Base-by-base conservation (phyloP, 495 filamentous ascomycete species). In the Endocarpon pusillum region DNA sequence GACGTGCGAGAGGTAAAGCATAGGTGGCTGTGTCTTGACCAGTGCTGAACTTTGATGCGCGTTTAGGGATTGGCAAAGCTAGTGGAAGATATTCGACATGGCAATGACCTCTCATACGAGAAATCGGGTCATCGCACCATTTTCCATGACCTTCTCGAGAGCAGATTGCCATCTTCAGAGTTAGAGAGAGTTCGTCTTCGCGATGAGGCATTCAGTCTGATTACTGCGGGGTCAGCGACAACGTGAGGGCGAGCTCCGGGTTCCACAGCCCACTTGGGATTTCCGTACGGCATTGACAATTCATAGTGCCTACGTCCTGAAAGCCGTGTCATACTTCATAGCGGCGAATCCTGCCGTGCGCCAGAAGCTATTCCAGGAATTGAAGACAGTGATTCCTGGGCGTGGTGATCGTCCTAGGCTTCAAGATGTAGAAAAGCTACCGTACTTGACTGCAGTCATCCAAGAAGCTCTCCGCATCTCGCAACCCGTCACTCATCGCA, bases 151-250 rank as follows among this genome's bases (percentile, higher is more conserved):
- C 35, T 65, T 8, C 41, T 56, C 3, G 45, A 56, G 15, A 47
- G 39, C 11, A 32, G 44, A 21, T 37, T 56, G 16, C 42, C 46
- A 1, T 22, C 36, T 6, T 18, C 39, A 28, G 59, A 65, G 31
- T 50, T 51, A 21, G 42, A 35, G 19, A 26, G 43, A 3, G 17
- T 46, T 3, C 43, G 61, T 1, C 44, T 67, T 0, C 40, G 37
- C 19, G 47, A 62, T 28, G 66, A 70, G 35, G 57, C 49, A 8
- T 41, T 52, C 19, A 33, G 45, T 3, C 25, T 69, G 21, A 37
- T 59, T 1, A 46, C 44, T 17, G 64, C 52, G 1, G 64, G 64
- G 0, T 61, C 58, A 0, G 59, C 59, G 40, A 66, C 64, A 6
- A 60, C 61, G 15, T 3, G 14, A 27, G 44, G 39, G 1, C 23